Percentiles rank a stretch among this genome's conserved stretches.
Evolutionary conservation across 1,284 basidiomycete species (phyloP).

Genomic region (Veloporphyrellus conicus): DNA sequence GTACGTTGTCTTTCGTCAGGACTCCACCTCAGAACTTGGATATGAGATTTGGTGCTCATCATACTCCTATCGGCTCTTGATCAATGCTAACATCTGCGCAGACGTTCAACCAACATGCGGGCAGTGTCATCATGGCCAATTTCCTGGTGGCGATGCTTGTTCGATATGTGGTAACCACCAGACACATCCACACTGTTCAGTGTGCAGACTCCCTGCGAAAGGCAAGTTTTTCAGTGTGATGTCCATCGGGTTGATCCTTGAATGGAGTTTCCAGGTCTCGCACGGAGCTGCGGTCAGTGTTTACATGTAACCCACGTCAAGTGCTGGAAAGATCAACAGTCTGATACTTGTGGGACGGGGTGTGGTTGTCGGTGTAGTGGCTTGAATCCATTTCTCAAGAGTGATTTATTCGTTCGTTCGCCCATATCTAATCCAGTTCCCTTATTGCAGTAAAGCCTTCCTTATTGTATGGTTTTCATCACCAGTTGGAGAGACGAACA

Average conservation of each 20-base stretch:
- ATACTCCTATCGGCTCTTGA: not conserved
- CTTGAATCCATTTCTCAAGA: constrained; percentile 1
- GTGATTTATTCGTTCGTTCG: constrained; percentile 12
- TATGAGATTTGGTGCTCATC: constrained; percentile 36
- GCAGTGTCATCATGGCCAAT: constrained; percentile 35
- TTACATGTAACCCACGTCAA: constrained; percentile 63
- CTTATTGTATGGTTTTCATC: no score
- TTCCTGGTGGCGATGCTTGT: constrained; percentile 42
- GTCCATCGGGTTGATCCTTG: not conserved
- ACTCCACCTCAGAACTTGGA: constrained; percentile 27
- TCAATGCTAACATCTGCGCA: constrained; percentile 17
- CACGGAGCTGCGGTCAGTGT: constrained; percentile 62
- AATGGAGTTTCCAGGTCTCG: constrained; percentile 49
- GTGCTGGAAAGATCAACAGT: constrained; percentile 53
- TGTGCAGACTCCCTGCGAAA: constrained; percentile 76
- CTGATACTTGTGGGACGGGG: constrained; percentile 55
- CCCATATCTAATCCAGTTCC: constrained; percentile 8
- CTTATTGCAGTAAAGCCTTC: not conserved
- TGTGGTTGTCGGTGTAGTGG: constrained; percentile 58
- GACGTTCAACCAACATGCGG: constrained; percentile 40
- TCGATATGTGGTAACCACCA: constrained; percentile 45
- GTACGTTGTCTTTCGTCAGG: constrained; percentile 29
- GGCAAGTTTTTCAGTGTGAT: constrained; percentile 42
- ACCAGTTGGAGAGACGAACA: no score
- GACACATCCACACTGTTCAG: constrained; percentile 54